Evolutionary conservation across 164 flowering plant species (phyloP).

Genomic region (Annona squamosa): DNA sequence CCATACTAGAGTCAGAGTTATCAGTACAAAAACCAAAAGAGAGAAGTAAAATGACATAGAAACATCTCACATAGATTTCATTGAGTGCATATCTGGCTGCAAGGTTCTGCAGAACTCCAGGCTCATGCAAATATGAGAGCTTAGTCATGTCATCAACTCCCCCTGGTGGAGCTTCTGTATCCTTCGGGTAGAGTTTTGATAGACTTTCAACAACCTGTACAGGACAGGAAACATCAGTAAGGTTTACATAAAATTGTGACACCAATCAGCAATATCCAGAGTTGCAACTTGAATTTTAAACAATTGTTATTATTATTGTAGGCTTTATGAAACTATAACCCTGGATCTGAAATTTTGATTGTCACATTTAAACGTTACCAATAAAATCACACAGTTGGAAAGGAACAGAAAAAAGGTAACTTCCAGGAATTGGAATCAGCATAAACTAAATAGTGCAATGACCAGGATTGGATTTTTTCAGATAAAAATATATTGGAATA

Average conservation of each 20-base stretch:
- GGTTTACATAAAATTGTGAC: not conserved
- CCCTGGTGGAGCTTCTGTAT: conserved; percentile 58
- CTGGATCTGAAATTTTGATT: no score
- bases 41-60: not conserved
- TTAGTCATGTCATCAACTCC: conserved; percentile 94
- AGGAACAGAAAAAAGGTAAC: not conserved
- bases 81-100: conserved; percentile 58
- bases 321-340: not conserved
- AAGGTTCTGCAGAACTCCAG: conserved; percentile 75
- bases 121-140: conserved; percentile 81
- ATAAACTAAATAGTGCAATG: no score
- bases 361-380: not conserved
- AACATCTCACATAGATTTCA: conserved; percentile 62
- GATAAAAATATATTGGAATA: no score
- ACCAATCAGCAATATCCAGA: not conserved
- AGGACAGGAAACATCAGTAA: not conserved
- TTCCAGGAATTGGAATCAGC: no score
- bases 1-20: conserved; percentile 1
- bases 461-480: not conserved
- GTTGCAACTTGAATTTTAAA: not conserved
- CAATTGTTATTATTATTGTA: not conserved
- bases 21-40: not conserved
- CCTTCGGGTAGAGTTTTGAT: conserved; percentile 61
- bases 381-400: not conserved
- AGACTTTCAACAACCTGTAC: conserved; percentile 23